Evolutionary conservation across 768 basidiomycete genomes (phyloP).

Genomic region (Suillus weaverae): DNA sequence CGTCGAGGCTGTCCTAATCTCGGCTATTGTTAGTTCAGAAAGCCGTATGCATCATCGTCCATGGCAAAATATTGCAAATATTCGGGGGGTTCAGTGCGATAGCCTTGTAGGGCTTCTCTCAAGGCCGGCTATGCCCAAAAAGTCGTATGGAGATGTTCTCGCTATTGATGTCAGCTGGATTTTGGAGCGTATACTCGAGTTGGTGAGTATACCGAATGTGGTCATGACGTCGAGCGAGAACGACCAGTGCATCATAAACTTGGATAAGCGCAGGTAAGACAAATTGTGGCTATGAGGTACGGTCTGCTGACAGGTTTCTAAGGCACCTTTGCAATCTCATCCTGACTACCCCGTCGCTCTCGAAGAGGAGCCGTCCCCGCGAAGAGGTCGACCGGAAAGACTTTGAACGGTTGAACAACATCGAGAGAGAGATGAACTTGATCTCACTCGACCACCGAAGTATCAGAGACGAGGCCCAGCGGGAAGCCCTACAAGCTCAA

Average conservation of each 20-base stretch:
- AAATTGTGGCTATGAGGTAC: neutral
- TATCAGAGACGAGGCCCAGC: slow-evolving; percentile 73
- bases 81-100: slow-evolving; percentile 62
- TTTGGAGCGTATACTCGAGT: slow-evolving; percentile 76
- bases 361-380: slow-evolving; percentile 44
- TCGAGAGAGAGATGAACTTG: slow-evolving; percentile 65
- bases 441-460: slow-evolving; percentile 69
- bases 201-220: slow-evolving; percentile 73
- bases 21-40: slow-evolving; percentile 77
- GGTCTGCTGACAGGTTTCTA: slow-evolving; percentile 18
- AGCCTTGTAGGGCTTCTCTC: slow-evolving; percentile 57
- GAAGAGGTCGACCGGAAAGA: slow-evolving; percentile 64
- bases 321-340: slow-evolving; percentile 73
- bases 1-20: slow-evolving; percentile 72
- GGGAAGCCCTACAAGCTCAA: slow-evolving; percentile 55
- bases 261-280: slow-evolving; percentile 77
- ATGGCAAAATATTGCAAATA: slow-evolving; percentile 72
- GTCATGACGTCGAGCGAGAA: slow-evolving; percentile 56
- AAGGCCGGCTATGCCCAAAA: slow-evolving; percentile 46
- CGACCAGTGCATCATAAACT: slow-evolving; percentile 65
- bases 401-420: slow-evolving; percentile 72
- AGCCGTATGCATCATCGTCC: slow-evolving; percentile 76
- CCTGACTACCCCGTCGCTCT: slow-evolving; percentile 47
- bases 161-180: slow-evolving; percentile 83
- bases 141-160: slow-evolving; percentile 49